Evolutionary conservation across 495 filamentous ascomycete species (phyloP).

Genomic region (Haplographium delicatum): DNA sequence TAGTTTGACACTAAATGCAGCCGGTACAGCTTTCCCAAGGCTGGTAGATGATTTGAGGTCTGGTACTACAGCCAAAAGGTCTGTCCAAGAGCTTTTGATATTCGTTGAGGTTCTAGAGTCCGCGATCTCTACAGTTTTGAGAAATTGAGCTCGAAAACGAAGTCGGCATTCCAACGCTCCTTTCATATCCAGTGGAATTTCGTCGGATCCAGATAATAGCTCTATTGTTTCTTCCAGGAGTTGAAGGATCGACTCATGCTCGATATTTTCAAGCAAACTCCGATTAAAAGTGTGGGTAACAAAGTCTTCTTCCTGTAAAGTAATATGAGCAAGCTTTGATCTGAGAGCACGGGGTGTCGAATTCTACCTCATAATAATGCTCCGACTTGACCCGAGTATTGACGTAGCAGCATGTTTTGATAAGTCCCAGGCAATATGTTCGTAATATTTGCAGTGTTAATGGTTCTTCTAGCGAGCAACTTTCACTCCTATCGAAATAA

Average conservation of each 20-base stretch:
- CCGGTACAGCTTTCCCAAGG: slow-evolving; percentile 62
- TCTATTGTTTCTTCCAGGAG: slow-evolving; percentile 55
- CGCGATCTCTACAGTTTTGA: slow-evolving; percentile 44
- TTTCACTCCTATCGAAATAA: slow-evolving; percentile 45
- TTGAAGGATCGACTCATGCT: slow-evolving; percentile 48
- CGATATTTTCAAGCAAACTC: slow-evolving; percentile 60
- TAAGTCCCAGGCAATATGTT: slow-evolving; percentile 78
- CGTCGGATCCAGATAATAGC: slow-evolving; percentile 38
- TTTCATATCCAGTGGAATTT: slow-evolving; percentile 45
- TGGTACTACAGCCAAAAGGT: slow-evolving; percentile 37
- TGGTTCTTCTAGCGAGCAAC: slow-evolving; percentile 25
- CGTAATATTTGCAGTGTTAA: slow-evolving; percentile 65
- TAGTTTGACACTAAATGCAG: slow-evolving; percentile 83
- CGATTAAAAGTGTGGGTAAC: slow-evolving; percentile 84
- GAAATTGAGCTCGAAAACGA: slow-evolving; percentile 57
- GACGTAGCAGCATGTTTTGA: slow-evolving; percentile 80
- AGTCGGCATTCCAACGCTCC: slow-evolving; percentile 59
- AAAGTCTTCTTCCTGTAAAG: slow-evolving; percentile 84
- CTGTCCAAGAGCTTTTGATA: slow-evolving; percentile 41
- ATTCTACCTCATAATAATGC: slow-evolving; percentile 77
- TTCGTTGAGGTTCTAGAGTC: slow-evolving; percentile 29
- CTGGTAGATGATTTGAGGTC: slow-evolving; percentile 41
- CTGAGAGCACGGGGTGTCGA: neutral
- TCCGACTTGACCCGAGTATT: slow-evolving; percentile 67
- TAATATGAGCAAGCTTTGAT: neutral